Evolutionary conservation across 1,284 basidiomycete genomes (phyloP).

Genomic region (Leucoagaricus sp.): DNA sequence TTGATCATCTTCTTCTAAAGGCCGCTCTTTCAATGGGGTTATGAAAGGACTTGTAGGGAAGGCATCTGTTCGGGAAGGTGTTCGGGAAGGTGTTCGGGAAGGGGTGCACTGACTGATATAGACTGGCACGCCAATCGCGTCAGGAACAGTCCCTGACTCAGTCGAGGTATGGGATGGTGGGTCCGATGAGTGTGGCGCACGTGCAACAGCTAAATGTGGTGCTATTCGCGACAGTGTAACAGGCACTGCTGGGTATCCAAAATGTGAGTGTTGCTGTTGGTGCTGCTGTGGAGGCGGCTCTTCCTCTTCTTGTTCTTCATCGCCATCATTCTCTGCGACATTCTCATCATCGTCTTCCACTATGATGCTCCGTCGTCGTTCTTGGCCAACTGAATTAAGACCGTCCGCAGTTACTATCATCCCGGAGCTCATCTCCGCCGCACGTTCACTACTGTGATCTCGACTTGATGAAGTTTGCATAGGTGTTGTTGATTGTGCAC

Average conservation of each 20-base stretch:
- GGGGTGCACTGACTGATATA: conserved; percentile 48
- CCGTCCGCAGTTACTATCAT: conserved; percentile 2
- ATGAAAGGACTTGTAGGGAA: conserved; percentile 73
- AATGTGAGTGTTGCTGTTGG: conserved; percentile 27
- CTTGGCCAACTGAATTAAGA: neutral
- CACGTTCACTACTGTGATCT: conserved; percentile 29
- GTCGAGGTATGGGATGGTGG: conserved; percentile 46
- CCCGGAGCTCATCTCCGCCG: conserved; percentile 22
- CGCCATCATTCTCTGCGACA: conserved; percentile 59
- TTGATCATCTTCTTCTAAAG: conserved; percentile 60
- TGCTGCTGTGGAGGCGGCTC: neutral
- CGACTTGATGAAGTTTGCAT: conserved; percentile 37
- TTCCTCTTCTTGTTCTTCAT: conserved; percentile 3
- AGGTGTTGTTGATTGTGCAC: conserved; percentile 41
- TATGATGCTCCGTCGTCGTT: conserved; percentile 63
- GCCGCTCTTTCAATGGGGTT: conserved; percentile 64
- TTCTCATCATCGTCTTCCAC: conserved; percentile 71
- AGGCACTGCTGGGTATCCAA: conserved; percentile 29
- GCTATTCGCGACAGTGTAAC: conserved; percentile 34
- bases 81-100: too few species aligned
- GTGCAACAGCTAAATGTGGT: conserved; percentile 28
- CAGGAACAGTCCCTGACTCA: conserved; percentile 41
- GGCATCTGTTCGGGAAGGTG: too few species aligned
- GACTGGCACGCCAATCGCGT: conserved; percentile 43
- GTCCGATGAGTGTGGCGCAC: conserved; percentile 51